Evolutionary conservation across 2,329 filamentous ascomycete genomes (phyloP).

Genomic region (Thermoascus crustaceus): DNA sequence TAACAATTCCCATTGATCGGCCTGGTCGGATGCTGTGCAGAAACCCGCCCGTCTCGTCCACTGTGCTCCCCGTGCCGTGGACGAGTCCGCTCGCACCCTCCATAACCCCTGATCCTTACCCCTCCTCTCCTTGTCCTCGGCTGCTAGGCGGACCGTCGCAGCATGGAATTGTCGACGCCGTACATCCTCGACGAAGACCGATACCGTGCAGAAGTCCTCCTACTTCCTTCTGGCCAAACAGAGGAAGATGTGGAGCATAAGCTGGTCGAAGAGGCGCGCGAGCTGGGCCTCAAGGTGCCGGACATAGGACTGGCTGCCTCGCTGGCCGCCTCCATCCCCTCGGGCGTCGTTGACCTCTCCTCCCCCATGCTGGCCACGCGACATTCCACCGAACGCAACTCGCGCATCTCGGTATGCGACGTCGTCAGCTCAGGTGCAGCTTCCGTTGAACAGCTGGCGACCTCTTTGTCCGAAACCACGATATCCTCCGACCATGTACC

Average conservation of each 20-base stretch:
- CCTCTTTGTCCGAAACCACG: conserved; percentile 26
- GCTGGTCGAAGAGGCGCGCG: conserved; percentile 29
- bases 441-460: conserved; percentile 22
- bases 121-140: conserved; percentile 6
- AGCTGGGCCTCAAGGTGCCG: conserved; percentile 29
- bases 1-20: too few species aligned
- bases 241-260: conserved; percentile 31
- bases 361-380: conserved; percentile 19
- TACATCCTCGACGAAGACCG: conserved; percentile 25
- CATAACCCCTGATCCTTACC: conserved; percentile 6
- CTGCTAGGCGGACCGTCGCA: conserved; percentile 12
- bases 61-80: conserved; percentile 23
- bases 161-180: conserved; percentile 3
- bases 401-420: conserved; percentile 24
- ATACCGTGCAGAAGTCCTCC: conserved; percentile 32
- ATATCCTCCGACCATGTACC: conserved; percentile 21
- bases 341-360: conserved; percentile 26
- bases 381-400: conserved; percentile 23
- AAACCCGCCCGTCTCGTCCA: conserved; percentile 22
- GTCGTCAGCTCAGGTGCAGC: conserved; percentile 17
- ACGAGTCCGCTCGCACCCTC: conserved; percentile 19
- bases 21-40: conserved; percentile 22
- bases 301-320: conserved; percentile 25
- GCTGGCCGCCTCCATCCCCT: conserved; percentile 28
- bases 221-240: conserved; percentile 23